Base-by-base conservation (phyloP, 2,329 filamentous ascomycete genomes). In the Clathrospora elynae region DNA sequence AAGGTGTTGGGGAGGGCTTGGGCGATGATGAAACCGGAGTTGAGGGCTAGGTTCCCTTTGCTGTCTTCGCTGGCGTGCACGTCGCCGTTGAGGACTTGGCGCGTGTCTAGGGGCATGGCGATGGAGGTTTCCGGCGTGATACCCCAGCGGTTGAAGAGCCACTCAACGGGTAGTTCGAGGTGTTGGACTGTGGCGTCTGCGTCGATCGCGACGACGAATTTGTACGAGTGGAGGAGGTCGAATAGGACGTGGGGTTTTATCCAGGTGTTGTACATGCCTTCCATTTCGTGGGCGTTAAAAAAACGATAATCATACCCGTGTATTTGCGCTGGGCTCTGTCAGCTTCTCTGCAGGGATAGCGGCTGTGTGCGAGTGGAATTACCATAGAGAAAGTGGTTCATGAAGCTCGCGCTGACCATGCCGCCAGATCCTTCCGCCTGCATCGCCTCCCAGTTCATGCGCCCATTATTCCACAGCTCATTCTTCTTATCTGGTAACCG, bases 261-360 rank as follows among this genome's bases (percentile, higher is more conserved):
- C 75, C 74, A 77, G 6, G 72, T 74, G 13, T 66, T 60, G 34
- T 67, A 60, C 28, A 68, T 66, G 16, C 66, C 64, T 2, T 54
- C 34, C 36, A 70, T 67, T 4, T 64, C 55, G 5, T 61, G 49
- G 1, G 70, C 69, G 14, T 67, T 65, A 18, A 73, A 65, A 34
- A 73, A 68, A 7, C 69, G 69, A 47, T 76, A 76, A 33, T 74
- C 70, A 49, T 75, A 75, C 2, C 73, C 73, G 43, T 76, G 74
- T 13, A 76, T 73, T 44, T 61, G 56, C 10, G 69, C 69, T 66
- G 18, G 2, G 28, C 3, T 0, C 2, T 28, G 26, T 41, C 16
- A 42, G 32, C 36, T 24, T 28, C 13, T 4, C 5, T 28, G 6
- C 3, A 6, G 10, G 10, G 11, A 26, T 9, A 3, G 10, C 4